Evolutionary conservation across 129 eudicot species (phyloP).

Genomic region (sunflower (Helianthus annuus)): DNA sequence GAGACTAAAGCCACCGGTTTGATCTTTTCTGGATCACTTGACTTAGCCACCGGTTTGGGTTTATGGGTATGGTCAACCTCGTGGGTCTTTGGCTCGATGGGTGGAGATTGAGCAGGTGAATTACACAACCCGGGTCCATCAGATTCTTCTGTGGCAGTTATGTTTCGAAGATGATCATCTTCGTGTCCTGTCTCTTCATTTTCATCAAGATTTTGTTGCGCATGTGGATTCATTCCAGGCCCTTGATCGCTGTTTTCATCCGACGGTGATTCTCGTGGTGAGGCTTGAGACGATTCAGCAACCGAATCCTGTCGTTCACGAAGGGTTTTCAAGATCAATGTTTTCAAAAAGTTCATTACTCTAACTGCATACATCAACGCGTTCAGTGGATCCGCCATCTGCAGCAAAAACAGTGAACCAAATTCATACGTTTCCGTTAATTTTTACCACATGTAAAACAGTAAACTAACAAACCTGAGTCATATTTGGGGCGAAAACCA

Average conservation of each 20-base stretch:
- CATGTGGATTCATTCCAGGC: slow-evolving; percentile 33
- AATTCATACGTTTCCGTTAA: background rate
- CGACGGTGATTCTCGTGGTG: slow-evolving; percentile 38
- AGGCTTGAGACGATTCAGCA: slow-evolving; percentile 39
- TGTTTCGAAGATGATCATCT: slow-evolving; percentile 37
- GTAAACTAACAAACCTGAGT: slow-evolving; percentile 58
- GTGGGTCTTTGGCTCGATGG: slow-evolving; percentile 20
- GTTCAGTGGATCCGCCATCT: slow-evolving; percentile 63
- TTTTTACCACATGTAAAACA: background rate
- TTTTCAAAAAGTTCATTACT: slow-evolving; percentile 93
- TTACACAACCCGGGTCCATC: slow-evolving; percentile 38
- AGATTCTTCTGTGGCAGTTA: slow-evolving; percentile 46
- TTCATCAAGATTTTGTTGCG: slow-evolving; percentile 23
- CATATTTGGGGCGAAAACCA: slow-evolving; percentile 98
- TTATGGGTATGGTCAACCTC: slow-evolving; percentile 13
- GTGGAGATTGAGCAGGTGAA: slow-evolving; percentile 23
- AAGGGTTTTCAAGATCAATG: slow-evolving; percentile 64
- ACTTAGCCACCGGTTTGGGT: slow-evolving; percentile 25
- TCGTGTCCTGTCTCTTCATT: slow-evolving; percentile 24
- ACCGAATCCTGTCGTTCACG: slow-evolving; percentile 57
- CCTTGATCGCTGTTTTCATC: slow-evolving; percentile 64
- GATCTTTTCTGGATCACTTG: slow-evolving; percentile 13
- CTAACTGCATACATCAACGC: slow-evolving; percentile 92
- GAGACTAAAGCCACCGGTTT: slow-evolving; percentile 21
- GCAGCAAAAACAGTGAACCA: slow-evolving; percentile 24